Evolutionary conservation across 257 asterid species (phyloP).

Genomic region (Leonotis leonurus): DNA sequence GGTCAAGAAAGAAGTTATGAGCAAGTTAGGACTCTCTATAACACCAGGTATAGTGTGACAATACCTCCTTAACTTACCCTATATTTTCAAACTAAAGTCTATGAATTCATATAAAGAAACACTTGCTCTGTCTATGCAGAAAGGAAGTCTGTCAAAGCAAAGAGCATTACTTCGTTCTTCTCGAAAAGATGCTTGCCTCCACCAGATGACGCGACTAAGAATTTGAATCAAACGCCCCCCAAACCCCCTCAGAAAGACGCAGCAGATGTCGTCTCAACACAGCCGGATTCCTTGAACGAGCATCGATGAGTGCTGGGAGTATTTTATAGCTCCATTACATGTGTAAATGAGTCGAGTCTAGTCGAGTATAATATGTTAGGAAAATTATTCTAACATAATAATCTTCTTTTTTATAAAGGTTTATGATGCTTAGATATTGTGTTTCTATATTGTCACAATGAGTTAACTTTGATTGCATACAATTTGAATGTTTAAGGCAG

Average conservation of each 20-base stretch:
- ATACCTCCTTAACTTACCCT: not conserved
- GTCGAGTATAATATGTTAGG: not conserved
- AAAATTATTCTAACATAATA: too few species aligned
- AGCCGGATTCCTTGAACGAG: constrained; percentile 11
- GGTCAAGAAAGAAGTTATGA: constrained; percentile 65
- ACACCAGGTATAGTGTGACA: constrained; percentile 51
- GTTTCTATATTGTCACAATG: too few species aligned
- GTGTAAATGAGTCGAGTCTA: constrained; percentile 3
- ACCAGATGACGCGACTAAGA: constrained; percentile 22
- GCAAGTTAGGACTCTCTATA: constrained; percentile 45
- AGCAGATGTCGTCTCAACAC: constrained; percentile 12
- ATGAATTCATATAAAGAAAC: not conserved
- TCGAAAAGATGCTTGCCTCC: constrained; percentile 71
- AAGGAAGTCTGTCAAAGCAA: constrained; percentile 28
- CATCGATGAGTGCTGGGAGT: not conserved
- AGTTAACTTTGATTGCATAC: too few species aligned
- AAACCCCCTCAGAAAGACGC: constrained; percentile 32
- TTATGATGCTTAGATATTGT: too few species aligned
- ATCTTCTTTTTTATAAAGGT: too few species aligned
- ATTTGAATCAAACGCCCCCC: constrained; percentile 30
- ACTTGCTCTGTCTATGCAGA: constrained; percentile 28
- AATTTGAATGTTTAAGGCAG: too few species aligned
- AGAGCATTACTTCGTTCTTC: constrained; percentile 56
- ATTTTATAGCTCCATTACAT: constrained; percentile 5
- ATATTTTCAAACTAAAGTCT: not conserved